Conservation (phyloP, 1,284 basidiomycete genomes). For the Cryptococcus hybrid region DNA sequence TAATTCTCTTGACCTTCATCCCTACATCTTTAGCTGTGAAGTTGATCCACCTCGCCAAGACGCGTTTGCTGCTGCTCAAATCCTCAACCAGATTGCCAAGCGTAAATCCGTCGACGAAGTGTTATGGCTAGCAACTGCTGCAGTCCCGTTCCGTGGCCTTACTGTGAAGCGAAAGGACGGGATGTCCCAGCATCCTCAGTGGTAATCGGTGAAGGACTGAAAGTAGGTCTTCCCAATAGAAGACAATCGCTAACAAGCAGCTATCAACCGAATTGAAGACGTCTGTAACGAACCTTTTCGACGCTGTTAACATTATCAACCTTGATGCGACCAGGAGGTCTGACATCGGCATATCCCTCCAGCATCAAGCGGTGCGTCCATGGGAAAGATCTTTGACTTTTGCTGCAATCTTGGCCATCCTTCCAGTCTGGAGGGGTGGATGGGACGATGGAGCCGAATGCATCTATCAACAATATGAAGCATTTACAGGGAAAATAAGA, state of each 20-base stretch:
- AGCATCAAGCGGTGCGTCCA: constrained; percentile 25
- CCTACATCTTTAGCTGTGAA: constrained; percentile 65
- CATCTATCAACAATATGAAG: constrained; percentile 64
- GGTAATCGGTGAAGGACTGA: constrained; percentile 77
- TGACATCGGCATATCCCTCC: constrained; percentile 32
- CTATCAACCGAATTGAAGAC: constrained; percentile 76
- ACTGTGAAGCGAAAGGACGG: constrained; percentile 65
- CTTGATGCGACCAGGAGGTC: constrained; percentile 53
- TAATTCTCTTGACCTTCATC: constrained; percentile 65
- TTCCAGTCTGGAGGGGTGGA: constrained; percentile 56
- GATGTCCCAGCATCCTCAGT: constrained; percentile 60
- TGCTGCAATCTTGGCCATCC: constrained; percentile 69
- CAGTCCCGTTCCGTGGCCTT: constrained; percentile 63
- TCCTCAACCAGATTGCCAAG: constrained; percentile 59
- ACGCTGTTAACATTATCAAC: constrained; percentile 57
- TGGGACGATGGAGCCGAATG: constrained; percentile 54
- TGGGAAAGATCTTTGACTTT: constrained; percentile 74
- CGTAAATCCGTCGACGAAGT: constrained; percentile 52
- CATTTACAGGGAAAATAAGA: constrained; percentile 61
- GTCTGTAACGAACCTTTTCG: constrained; percentile 68
- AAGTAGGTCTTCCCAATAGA: constrained; percentile 47
- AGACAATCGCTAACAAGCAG: constrained; percentile 23
- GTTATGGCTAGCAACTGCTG: constrained; percentile 68
- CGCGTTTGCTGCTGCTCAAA: constrained; percentile 60
- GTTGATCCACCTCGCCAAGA: constrained; percentile 50